Conservation (phyloP, 371 early-diverging fungal genomes). For the Rhizopus delemar region DNA sequence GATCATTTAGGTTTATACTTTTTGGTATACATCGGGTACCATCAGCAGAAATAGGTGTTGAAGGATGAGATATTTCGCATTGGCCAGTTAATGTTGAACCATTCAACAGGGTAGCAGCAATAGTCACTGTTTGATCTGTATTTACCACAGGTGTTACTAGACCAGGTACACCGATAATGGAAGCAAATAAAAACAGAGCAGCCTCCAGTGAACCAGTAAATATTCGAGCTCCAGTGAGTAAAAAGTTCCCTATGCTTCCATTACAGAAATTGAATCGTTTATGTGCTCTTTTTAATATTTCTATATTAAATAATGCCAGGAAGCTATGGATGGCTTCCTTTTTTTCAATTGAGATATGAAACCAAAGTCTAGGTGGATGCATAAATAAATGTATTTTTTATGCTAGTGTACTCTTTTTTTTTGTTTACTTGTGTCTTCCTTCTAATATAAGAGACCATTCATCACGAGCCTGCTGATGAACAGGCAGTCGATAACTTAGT, state of each 20-base stretch:
- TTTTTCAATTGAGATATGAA: constrained; percentile 59
- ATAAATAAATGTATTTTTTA: not conserved
- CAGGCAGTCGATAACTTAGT: constrained; percentile 70
- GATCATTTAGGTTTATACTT: too few species aligned
- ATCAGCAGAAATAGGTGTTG: not conserved
- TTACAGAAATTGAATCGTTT: constrained; percentile 75
- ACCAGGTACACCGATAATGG: constrained; percentile 61
- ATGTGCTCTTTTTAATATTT: constrained; percentile 64
- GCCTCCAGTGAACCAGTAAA: constrained; percentile 74
- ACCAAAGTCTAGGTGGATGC: constrained; percentile 48
- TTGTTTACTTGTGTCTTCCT: constrained; percentile 63
- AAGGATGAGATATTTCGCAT: constrained; percentile 73
- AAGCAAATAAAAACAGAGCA: constrained; percentile 68
- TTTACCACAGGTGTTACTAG: constrained; percentile 72
- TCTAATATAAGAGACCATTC: constrained; percentile 73
- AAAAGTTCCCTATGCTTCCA: constrained; percentile 77
- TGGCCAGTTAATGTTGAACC: constrained; percentile 63
- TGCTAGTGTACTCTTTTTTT: not conserved
- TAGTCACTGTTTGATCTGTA: constrained; percentile 64
- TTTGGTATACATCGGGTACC: constrained; percentile 44
- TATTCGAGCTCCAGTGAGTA: constrained; percentile 71
- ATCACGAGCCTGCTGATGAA: constrained; percentile 48
- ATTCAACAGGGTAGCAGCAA: constrained; percentile 63
- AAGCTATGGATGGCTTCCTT: constrained; percentile 74
- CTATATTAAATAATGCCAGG: constrained; percentile 65